These are phyloP conservation scores for Aspergillus sclerotialis DNA, from an alignment of 2,329 filamentous ascomycete genomes.

Conservation along the genomic window DNA sequence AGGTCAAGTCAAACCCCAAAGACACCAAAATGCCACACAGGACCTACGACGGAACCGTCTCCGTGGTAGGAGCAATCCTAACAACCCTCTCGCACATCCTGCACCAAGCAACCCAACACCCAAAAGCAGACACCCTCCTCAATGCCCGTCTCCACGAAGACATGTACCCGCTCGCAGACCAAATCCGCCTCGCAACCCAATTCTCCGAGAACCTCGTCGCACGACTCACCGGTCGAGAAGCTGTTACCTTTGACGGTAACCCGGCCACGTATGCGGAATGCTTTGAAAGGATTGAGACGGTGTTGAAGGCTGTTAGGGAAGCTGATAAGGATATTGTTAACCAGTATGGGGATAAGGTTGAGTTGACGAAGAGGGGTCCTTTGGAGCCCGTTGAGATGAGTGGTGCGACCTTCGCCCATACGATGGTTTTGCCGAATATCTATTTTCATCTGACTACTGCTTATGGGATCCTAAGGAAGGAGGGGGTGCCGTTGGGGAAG, in stretches of 20 bases:
- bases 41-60: slow-evolving; percentile 21
- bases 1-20: too few species aligned
- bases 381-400: slow-evolving; percentile 3
- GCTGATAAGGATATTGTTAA: slow-evolving; percentile 23
- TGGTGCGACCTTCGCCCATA: slow-evolving; percentile 10
- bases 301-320: slow-evolving; percentile 10
- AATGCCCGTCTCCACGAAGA: slow-evolving; percentile 12
- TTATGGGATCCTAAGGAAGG: slow-evolving; percentile 15
- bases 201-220: slow-evolving; percentile 18
- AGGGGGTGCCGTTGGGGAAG: slow-evolving; percentile 13
- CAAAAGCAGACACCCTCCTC: slow-evolving; percentile 10
- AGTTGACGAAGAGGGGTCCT: slow-evolving; percentile 9
- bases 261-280: slow-evolving; percentile 15
- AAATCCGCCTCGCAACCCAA: slow-evolving; percentile 20
- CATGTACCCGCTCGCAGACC: slow-evolving; percentile 17
- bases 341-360: slow-evolving; percentile 8
- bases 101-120: slow-evolving; percentile 13
- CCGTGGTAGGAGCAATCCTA: slow-evolving; percentile 15
- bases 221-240: slow-evolving; percentile 17
- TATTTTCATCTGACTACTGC: slow-evolving; percentile 17
- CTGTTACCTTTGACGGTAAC: slow-evolving; percentile 9
- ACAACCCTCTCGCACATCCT: slow-evolving; percentile 22
- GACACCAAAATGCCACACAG: slow-evolving; percentile 14
- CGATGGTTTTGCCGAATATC: slow-evolving; percentile 13
- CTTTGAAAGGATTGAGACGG: slow-evolving; percentile 18